Evolutionary conservation across 2,329 filamentous ascomycete species (phyloP), one percentile per base, ranked within the genome.

Genomic region (Venturia nashicola): DNA sequence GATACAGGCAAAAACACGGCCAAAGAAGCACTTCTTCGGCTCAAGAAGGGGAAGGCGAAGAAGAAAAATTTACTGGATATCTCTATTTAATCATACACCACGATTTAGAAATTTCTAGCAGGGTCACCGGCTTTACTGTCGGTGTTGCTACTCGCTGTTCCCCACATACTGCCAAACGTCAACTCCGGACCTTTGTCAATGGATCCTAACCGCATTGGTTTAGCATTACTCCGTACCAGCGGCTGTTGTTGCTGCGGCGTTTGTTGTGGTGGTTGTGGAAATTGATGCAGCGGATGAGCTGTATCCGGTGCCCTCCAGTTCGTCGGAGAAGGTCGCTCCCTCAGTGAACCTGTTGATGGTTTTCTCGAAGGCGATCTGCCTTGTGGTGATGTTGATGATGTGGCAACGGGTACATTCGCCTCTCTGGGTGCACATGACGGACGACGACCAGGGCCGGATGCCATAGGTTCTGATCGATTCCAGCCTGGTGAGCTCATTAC

Each of bases 291-390:
- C 61, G 61, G 61, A 62, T 46, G 18, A 14, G 61, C 40, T 16
- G 27, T 36, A 9, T 62, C 44, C 27, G 61, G 61, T 40, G n/a
- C 43, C 14, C 18, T 44, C 61, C 61, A 62, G 34, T 46, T 40
- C 36, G 40, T 44, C 42, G 61, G 61, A 8, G 61, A 62, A 23
- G 61, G 61, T 36, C 61, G 40, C 43, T 62, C 61, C 34, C 61
- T 48, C 9, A 62, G 8, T 14, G 61, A 62, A 2, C 39, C 39
- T 27, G 20, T 18, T 39, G 39, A 46, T 46, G 39, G n/a, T 43
- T 61, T 61, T 27, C n/a, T 32, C n/a, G 34, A 11, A 18, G 39
- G 39, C 20, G 43, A 34, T 16, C 23, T 61, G 59, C 14, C 11
- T 14, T 32, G 14, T 18, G 5, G 2, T 43, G 36, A 32, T 8